phyloP scores from a whole-genome alignment of 2,329 filamentous ascomycete species.

The Aspergillus aculeatus region DNA sequence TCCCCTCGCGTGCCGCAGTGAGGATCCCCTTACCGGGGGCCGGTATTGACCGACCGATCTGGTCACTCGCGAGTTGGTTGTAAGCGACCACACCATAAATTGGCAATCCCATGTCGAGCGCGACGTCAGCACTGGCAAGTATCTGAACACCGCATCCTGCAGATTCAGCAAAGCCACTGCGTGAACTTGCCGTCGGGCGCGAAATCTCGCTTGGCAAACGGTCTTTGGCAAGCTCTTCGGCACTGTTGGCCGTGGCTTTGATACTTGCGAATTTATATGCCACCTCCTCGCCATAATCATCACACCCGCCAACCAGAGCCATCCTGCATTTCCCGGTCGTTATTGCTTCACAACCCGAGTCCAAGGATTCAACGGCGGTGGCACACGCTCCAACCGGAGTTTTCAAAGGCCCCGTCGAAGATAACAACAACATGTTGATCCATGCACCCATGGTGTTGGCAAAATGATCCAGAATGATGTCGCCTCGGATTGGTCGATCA shows the following conservation, averaged over 20 bases:
- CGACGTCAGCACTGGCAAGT: conserved; percentile 36
- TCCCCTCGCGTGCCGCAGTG: conserved; percentile 86
- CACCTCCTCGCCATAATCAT: conserved; percentile 96
- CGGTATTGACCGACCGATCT: conserved; percentile 93
- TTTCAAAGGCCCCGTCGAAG: conserved; percentile 94
- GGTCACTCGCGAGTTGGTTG: conserved; percentile 92
- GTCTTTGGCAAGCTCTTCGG: conserved; percentile 88
- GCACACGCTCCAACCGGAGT: conserved; percentile 95
- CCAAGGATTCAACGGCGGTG: conserved; percentile 90
- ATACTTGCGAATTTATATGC: conserved; percentile 99
- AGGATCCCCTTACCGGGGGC: conserved; percentile 79
- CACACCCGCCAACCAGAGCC: conserved; percentile 94
- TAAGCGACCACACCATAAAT: conserved; percentile 90
- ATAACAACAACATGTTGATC: conserved; percentile 97
- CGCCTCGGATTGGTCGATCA: conserved; percentile 55
- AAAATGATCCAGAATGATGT: conserved; percentile 96
- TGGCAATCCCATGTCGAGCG: conserved; percentile 13
- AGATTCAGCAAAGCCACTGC: conserved; percentile 97
- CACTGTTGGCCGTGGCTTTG: conserved; percentile 95
- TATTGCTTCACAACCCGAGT: conserved; percentile 95
- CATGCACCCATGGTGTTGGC: conserved; percentile 99
- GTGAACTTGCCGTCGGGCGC: conserved; percentile 86
- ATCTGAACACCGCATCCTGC: conserved; percentile 95
- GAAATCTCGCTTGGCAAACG: conserved; percentile 95
- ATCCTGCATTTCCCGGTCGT: conserved; percentile 93